These are phyloP conservation scores for Botryotinia narcissicola DNA, from an alignment of 2,329 filamentous ascomycete genomes.

Conservation along the genomic window DNA sequence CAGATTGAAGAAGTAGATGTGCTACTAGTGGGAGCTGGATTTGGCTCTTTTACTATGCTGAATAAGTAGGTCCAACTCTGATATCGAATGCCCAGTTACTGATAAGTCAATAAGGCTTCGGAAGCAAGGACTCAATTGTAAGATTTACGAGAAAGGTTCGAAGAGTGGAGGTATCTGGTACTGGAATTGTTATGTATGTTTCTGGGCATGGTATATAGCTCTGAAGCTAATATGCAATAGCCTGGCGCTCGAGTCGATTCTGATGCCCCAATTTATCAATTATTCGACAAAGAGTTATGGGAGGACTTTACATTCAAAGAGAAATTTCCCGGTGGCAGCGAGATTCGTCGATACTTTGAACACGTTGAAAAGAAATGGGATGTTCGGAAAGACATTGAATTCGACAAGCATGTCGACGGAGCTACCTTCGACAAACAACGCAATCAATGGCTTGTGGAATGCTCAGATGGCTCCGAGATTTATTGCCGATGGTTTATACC, in stretches of 20 bases:
- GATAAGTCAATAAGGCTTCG: slow-evolving; percentile 39
- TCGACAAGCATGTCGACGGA: slow-evolving; percentile 43
- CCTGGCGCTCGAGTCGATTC: slow-evolving; percentile 48
- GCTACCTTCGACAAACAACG: slow-evolving; percentile 42
- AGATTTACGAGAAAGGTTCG: slow-evolving; percentile 53
- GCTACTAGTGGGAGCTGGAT: slow-evolving; percentile 35
- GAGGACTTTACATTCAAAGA: slow-evolving; percentile 57
- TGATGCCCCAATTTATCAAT: slow-evolving; percentile 43
- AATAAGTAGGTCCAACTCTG: slow-evolving; percentile 40
- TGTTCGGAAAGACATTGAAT: slow-evolving; percentile 47
- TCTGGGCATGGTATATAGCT: background rate
- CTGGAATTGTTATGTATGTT: slow-evolving; percentile 39
- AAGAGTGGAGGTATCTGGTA: slow-evolving; percentile 53
- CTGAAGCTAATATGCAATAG: slow-evolving; percentile 33
- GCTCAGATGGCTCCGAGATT: slow-evolving; percentile 38
- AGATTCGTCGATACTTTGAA: slow-evolving; percentile 58
- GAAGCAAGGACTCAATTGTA: slow-evolving; percentile 47
- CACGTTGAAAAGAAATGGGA: slow-evolving; percentile 54
- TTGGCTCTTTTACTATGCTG: slow-evolving; percentile 34
- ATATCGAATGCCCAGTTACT: slow-evolving; percentile 27
- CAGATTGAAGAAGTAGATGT: slow-evolving; percentile 39
- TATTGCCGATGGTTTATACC: slow-evolving; percentile 31
- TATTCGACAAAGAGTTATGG: slow-evolving; percentile 44
- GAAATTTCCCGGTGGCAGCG: slow-evolving; percentile 51
- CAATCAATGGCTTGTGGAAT: slow-evolving; percentile 43